Evolutionary conservation across 306 rosid species (phyloP).

Genomic region (Dryas alaskensis): DNA sequence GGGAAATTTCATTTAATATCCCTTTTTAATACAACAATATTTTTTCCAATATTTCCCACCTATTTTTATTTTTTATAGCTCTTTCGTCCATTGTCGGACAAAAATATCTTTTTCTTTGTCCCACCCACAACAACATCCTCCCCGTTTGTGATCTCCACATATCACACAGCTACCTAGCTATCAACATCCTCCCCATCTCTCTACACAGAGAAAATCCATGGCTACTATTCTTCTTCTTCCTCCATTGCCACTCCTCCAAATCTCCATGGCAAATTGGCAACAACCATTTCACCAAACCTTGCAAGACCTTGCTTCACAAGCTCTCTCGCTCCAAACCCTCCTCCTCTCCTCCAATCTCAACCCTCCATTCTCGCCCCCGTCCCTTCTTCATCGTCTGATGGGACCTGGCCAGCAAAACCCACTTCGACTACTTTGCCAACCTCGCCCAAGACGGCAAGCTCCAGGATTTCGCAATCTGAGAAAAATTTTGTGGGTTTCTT

Average conservation of each 20-base stretch:
- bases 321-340: conserved; percentile 25
- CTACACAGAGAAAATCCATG: conserved; percentile 29
- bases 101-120: too few relatives aligned
- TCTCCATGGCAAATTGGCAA: conserved; percentile 12
- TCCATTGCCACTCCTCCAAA: conserved; percentile 50
- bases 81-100: too few relatives aligned
- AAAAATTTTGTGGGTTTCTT: too few relatives aligned
- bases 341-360: conserved; percentile 24
- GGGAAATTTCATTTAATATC: too few relatives aligned
- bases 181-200: too few relatives aligned
- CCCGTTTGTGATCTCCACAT: too few relatives aligned
- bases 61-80: too few relatives aligned
- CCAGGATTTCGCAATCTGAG: conserved; percentile 34
- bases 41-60: too few relatives aligned
- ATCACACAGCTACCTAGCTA: too few relatives aligned
- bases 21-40: too few relatives aligned
- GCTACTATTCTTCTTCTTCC: conserved; percentile 40
- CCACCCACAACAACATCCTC: too few relatives aligned
- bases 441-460: conserved; percentile 49
- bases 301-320: conserved; percentile 38
- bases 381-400: conserved; percentile 28
- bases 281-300: conserved; percentile 35
- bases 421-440: conserved; percentile 39
- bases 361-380: conserved; percentile 38
- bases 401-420: conserved; percentile 34